These are phyloP conservation scores for Iberis amara DNA, from an alignment of 441 rosid species.

Conservation along the genomic window DNA sequence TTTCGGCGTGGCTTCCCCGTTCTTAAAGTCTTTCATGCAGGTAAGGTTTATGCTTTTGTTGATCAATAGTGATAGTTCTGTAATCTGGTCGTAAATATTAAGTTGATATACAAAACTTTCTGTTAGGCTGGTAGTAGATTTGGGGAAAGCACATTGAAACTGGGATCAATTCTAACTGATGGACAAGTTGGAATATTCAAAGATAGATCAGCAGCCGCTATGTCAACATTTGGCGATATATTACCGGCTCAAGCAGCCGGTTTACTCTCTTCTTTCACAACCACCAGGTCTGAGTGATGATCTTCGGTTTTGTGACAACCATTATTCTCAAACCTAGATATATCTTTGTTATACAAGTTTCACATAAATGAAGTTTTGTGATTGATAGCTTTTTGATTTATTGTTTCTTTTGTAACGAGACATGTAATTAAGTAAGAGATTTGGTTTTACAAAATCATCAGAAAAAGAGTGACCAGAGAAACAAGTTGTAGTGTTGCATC, in stretches of 20 bases:
- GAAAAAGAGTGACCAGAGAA: neutral
- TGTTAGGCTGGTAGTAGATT: constrained; percentile 90
- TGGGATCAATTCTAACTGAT: constrained; percentile 87
- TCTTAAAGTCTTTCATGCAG: constrained; percentile 94
- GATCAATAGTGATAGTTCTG: neutral
- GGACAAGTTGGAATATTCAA: constrained; percentile 97
- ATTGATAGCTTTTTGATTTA: constrained; percentile 25
- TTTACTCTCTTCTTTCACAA: constrained; percentile 88
- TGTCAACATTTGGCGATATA: constrained; percentile 95
- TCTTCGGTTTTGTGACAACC: constrained; percentile 8
- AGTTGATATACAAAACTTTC: neutral
- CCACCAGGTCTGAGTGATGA: constrained; percentile 54
- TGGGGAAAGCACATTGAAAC: constrained; percentile 90
- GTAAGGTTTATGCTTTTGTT: constrained; percentile 30
- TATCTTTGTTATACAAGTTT: constrained; percentile 23
- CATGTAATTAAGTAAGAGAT: constrained; percentile 31
- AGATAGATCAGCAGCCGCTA: constrained; percentile 91
- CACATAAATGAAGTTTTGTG: constrained; percentile 26
- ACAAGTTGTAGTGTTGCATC: neutral
- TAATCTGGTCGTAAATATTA: constrained; percentile 2
- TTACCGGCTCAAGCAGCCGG: constrained; percentile 91
- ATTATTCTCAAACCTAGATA: constrained; percentile 12
- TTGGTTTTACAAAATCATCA: constrained; percentile 7
- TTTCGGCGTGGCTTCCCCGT: constrained; percentile 79
- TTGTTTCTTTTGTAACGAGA: constrained; percentile 24